Evolutionary conservation across 257 asterid genomes (phyloP).

Genomic region (Sherardia arvensis): DNA sequence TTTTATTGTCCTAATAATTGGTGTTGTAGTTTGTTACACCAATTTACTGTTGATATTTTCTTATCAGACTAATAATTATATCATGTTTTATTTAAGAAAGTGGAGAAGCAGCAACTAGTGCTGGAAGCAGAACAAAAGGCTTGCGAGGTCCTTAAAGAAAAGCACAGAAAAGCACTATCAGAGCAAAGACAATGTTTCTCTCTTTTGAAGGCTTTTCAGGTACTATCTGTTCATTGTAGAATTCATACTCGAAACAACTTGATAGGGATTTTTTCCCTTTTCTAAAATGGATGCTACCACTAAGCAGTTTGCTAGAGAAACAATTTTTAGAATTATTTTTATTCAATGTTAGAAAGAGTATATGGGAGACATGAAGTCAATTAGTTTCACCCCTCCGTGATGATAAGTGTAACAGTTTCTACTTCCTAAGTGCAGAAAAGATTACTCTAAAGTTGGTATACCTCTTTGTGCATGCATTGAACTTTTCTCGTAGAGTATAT

Average conservation of each 20-base stretch:
- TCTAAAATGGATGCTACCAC: background rate
- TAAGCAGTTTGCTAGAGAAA: background rate
- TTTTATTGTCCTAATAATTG: background rate
- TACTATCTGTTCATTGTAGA: conserved; percentile 9
- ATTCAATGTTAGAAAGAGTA: no score
- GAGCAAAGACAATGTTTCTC: conserved; percentile 56
- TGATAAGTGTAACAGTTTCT: background rate
- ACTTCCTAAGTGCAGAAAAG: no score
- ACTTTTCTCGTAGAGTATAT: no score
- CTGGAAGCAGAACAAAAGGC: conserved; percentile 38
- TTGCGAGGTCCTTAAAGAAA: conserved; percentile 36
- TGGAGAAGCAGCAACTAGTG: conserved; percentile 39
- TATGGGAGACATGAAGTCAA: no score
- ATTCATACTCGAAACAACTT: background rate
- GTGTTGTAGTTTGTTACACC: background rate
- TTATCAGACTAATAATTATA: background rate
- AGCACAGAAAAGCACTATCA: conserved; percentile 43
- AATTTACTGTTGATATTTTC: background rate
- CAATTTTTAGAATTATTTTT: background rate
- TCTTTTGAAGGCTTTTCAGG: conserved; percentile 60
- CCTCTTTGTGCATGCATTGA: no score
- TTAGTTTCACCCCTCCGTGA: no score
- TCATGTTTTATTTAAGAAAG: conserved; percentile 35
- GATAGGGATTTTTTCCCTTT: background rate
- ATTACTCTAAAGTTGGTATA: background rate